Evolutionary conservation across 2,329 filamentous ascomycete species (phyloP).

Genomic region (Cladosporium sp.): DNA sequence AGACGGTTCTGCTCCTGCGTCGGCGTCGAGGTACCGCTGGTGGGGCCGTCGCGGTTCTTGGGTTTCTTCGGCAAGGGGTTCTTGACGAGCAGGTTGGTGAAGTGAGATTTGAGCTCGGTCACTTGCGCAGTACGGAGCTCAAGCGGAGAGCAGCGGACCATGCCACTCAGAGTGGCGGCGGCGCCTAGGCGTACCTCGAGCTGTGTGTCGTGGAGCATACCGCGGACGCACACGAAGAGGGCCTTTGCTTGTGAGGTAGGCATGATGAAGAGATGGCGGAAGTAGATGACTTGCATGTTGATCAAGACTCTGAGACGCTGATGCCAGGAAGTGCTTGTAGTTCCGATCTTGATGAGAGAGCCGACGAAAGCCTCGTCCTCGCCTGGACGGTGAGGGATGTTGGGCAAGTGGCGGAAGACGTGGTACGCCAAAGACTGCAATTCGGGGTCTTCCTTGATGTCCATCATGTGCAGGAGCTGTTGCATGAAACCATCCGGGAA

Average conservation of each 20-base stretch:
- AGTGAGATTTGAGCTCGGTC: constrained; percentile 71
- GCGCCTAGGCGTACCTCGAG: constrained; percentile 93
- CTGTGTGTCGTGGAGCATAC: constrained; percentile 89
- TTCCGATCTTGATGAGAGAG: constrained; percentile 84
- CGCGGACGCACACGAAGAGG: constrained; percentile 89
- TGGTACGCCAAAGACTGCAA: constrained; percentile 93
- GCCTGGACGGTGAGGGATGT: constrained; percentile 86
- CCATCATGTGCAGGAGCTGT: constrained; percentile 98
- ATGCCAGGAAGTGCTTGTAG: constrained; percentile 85
- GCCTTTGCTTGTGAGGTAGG: constrained; percentile 71
- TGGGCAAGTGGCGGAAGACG: constrained; percentile 93
- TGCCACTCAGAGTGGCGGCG: constrained; percentile 89
- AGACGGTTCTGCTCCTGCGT: constrained; percentile 74
- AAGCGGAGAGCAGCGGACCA: constrained; percentile 93
- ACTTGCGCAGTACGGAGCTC: constrained; percentile 79
- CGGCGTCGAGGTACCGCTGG: constrained; percentile 60
- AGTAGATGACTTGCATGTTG: constrained; percentile 99
- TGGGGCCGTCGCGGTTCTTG: constrained; percentile 39
- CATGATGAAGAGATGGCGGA: constrained; percentile 90
- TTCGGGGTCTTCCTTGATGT: constrained; percentile 97
- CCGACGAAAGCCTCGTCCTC: constrained; percentile 84
- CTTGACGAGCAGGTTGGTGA: constrained; percentile 72
- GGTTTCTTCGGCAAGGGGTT: constrained; percentile 82
- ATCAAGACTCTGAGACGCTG: constrained; percentile 91
- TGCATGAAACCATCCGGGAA: constrained; percentile 89